These are phyloP conservation scores for Aschersonia sp. DNA, from an alignment of 2,329 filamentous ascomycete genomes.

Conservation along the genomic window DNA sequence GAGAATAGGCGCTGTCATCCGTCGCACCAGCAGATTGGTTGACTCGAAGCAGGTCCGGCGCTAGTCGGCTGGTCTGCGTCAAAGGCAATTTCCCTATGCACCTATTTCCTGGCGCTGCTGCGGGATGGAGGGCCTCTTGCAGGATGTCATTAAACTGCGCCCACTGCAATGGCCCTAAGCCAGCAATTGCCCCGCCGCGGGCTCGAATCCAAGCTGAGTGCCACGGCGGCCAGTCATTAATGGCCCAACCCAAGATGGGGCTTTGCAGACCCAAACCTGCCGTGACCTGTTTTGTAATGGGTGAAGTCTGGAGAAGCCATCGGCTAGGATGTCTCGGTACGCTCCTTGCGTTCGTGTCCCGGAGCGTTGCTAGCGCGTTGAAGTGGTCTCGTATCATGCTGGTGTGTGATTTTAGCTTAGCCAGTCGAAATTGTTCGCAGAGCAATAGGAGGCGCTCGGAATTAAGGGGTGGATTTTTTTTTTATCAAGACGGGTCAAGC, in stretches of 20 bases:
- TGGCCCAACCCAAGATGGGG: not conserved
- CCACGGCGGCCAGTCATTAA: not conserved
- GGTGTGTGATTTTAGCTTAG: too few relatives aligned
- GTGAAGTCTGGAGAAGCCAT: too few relatives aligned
- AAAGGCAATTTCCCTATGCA: conserved; percentile 4
- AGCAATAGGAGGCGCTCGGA: too few relatives aligned
- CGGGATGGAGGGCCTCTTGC: conserved; percentile 1
- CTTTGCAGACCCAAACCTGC: not conserved
- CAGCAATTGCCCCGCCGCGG: not conserved
- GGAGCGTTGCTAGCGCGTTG: not conserved
- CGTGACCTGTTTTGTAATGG: not conserved
- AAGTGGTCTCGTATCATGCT: not conserved
- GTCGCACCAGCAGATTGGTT: not conserved
- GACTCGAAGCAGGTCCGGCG: not conserved
- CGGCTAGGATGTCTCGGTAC: not conserved
- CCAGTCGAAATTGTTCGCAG: too few relatives aligned
- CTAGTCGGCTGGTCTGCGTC: not conserved
- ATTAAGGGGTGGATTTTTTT: too few relatives aligned
- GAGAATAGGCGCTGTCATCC: too few relatives aligned
- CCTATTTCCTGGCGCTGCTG: not conserved
- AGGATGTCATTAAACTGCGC: conserved; percentile 6
- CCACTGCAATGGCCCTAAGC: conserved; percentile 9
- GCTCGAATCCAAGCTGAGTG: not conserved
- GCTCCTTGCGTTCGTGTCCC: not conserved
- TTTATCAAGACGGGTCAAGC: too few relatives aligned